Conservation (phyloP, 495 filamentous ascomycete genomes). For the Bacidia rubella region DNA sequence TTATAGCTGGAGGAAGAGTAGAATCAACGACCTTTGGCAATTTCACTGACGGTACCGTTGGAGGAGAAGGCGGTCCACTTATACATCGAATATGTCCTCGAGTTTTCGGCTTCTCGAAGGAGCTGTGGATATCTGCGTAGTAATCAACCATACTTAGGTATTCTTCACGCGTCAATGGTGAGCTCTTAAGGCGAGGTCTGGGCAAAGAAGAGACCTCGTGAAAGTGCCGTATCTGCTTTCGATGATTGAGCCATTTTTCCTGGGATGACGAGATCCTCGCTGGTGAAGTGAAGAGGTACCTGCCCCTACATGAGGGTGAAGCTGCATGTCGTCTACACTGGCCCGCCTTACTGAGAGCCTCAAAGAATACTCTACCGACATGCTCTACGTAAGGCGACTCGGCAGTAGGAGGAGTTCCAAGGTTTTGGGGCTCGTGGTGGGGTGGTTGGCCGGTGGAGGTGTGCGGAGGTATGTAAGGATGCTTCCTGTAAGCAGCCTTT, state of each 20-base stretch:
- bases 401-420: constrained; percentile 21
- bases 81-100: neutral
- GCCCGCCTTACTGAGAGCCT: constrained; percentile 49
- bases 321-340: constrained; percentile 45
- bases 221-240: constrained; percentile 1
- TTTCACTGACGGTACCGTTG: neutral
- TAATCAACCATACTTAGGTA: constrained; percentile 18
- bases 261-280: neutral
- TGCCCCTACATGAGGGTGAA: neutral
- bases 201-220: constrained; percentile 1
- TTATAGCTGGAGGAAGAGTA: neutral
- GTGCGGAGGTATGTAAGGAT: constrained; percentile 22
- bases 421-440: constrained; percentile 24
- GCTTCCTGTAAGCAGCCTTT: constrained; percentile 19
- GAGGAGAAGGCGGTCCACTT: neutral
- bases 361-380: constrained; percentile 45
- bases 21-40: neutral
- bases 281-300: neutral
- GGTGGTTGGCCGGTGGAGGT: constrained; percentile 15
- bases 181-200: neutral
- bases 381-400: constrained; percentile 6
- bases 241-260: neutral
- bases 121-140: constrained; percentile 12
- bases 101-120: neutral
- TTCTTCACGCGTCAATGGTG: constrained; percentile 13